Evolutionary conservation across 345 rosid species (phyloP), one percentile per base, ranked within the genome.

Genomic region (Eucalyptus erythrocorys): DNA sequence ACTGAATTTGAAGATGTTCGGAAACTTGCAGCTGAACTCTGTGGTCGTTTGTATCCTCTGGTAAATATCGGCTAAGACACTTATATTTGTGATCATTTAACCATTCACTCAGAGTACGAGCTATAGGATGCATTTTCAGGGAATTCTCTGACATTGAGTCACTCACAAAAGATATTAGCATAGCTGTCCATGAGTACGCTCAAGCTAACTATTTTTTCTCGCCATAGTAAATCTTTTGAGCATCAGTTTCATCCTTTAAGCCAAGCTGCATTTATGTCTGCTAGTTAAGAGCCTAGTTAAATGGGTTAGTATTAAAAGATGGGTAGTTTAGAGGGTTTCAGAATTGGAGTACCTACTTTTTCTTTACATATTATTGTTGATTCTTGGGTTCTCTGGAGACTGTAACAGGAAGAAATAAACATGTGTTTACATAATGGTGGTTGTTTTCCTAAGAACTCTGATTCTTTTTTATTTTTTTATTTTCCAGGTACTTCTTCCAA

Each of bases 1-100:
- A 92, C 88, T 47, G 98, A 97, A 87, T 95, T 93, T 92, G 97
- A 96, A 92, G 99, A 97, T 90, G 97, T 96, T 71, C 89, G 95
- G 57, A 97, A 94, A 92, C 99, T 96, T 86, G 93, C 97, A 61
- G 99, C 99, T 85, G 99, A 97, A 92, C 95, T 97, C 51, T 97
- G 95, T 93, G 99, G 99, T 34, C 99, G 98, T 88, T 92, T 96
- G 89, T 97, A 94, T 93, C 98, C 97, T 57, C 93, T 93, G 93
- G 99, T 96, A 89, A 71, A 53, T 37, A 37, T 86, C 6, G n/a
- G 48, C 32, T 22, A 32, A 27, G 32, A 45, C 6, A 40, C 71
- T 40, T 43, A 24, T 27, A 22, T 80, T 12, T 21, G 84, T 11
- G 84, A 76, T 76, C 21, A 21, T 40, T 43, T 76, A 22, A 10